A percentile compares a stretch with the other conserved stretches of the same genome.
Evolutionary conservation across 345 rosid species (phyloP).

Genomic region (Dipteronia dyeriana): DNA sequence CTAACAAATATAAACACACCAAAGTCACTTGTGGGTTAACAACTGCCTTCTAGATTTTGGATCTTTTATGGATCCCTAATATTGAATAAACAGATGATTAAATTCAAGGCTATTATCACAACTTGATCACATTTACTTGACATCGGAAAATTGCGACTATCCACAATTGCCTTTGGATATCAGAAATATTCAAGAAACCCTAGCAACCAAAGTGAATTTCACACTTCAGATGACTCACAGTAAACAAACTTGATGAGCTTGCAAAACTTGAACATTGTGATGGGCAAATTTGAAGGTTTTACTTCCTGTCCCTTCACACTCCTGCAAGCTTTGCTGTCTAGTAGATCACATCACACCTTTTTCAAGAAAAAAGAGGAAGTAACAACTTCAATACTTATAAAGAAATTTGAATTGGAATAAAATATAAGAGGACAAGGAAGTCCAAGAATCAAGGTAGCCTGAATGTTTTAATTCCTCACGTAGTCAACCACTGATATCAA

Average conservation of each 20-base stretch:
- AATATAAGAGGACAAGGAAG: conserved; percentile 8
- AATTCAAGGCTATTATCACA: conserved; percentile 17
- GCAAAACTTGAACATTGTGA: conserved; percentile 44
- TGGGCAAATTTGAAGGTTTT: conserved; percentile 26
- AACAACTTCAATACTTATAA: conserved; percentile 30
- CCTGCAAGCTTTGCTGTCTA: conserved; percentile 37
- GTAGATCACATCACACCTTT: conserved; percentile 40
- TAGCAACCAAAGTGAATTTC: conserved; percentile 24
- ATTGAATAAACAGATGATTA: conserved; percentile 11
- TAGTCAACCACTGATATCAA: not conserved
- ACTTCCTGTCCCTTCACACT: conserved; percentile 45
- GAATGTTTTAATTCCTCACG: conserved; percentile 6
- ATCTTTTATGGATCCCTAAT: conserved; percentile 10
- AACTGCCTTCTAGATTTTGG: conserved; percentile 15
- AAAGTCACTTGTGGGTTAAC: not conserved
- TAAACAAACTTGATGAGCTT: conserved; percentile 32
- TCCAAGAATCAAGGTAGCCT: conserved; percentile 1
- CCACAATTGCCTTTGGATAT: conserved; percentile 20
- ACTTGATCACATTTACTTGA: conserved; percentile 20
- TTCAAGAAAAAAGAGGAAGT: conserved; percentile 42
- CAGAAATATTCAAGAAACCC: conserved; percentile 8
- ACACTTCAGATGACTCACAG: conserved; percentile 27
- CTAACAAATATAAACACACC: conserved; percentile 15
- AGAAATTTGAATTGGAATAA: conserved; percentile 16
- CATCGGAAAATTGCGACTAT: conserved; percentile 16